These are phyloP conservation scores for Earliella scabrosa DNA, from an alignment of 1,284 basidiomycete species.

Conservation along the genomic window DNA sequence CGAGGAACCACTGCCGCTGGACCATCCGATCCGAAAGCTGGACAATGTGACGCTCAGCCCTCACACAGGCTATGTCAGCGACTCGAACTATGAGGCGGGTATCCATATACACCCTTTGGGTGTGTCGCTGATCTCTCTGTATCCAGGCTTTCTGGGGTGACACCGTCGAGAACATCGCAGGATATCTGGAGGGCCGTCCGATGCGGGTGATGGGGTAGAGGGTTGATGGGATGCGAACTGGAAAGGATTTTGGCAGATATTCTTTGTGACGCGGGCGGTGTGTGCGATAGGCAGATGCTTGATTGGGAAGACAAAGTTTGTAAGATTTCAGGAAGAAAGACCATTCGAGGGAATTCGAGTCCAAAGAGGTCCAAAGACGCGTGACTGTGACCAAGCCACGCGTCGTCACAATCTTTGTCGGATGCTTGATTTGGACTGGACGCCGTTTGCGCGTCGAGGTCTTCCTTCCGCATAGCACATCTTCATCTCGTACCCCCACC, in stretches of 20 bases:
- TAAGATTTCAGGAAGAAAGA: constrained; percentile 3
- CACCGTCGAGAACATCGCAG: constrained; percentile 56
- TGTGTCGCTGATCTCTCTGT: neutral
- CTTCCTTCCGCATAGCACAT: constrained; percentile 25
- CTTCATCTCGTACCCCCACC: constrained; percentile 27
- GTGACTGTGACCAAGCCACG: constrained; percentile 35
- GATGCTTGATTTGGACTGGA: constrained; percentile 17
- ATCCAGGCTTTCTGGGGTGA: constrained; percentile 38
- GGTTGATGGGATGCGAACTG: neutral
- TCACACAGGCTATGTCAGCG: constrained; percentile 62
- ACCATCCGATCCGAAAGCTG: constrained; percentile 54
- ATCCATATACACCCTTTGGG: neutral
- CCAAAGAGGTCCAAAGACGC: constrained; percentile 17
- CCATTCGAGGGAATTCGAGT: neutral
- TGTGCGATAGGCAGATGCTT: neutral
- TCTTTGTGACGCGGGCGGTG: neutral
- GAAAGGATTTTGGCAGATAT: neutral
- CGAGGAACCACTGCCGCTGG: constrained; percentile 60
- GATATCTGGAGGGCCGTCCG: constrained; percentile 47
- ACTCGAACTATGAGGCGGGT: constrained; percentile 52
- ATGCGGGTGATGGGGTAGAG: constrained; percentile 29
- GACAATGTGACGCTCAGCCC: constrained; percentile 62
- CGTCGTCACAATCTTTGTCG: constrained; percentile 29
- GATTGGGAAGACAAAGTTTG: neutral
- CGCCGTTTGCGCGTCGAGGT: constrained; percentile 31